Base-by-base conservation (phyloP, 257 asterid species). In the Mitragyna speciosa region DNA sequence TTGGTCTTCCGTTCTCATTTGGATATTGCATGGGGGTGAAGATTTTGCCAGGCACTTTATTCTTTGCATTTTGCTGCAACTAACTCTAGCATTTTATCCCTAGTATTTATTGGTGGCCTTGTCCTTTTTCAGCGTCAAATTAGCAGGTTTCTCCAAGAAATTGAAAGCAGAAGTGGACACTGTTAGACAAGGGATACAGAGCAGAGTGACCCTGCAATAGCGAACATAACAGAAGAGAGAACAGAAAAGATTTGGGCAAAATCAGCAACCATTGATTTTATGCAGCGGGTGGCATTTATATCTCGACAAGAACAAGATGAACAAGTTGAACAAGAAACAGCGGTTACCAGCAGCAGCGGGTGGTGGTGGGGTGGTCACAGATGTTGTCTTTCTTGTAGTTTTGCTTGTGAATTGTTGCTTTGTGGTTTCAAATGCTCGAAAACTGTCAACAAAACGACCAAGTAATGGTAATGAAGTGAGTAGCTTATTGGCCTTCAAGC, bases 401-500 rank as follows among this genome's bases (percentile, higher is more conserved):
- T 56, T 90, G 61, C 59, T 90, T 49, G 26, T 87, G 84, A 73
- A 82, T 24, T 83, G 89, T 33, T 78, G 76, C 85, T 75, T 85
- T 71, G 61, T 65, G 81, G 91, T 77, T 31, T 89, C 83, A 69
- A 84, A 73, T 73, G 97, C 87, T 47, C 82, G 89, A 81, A 73
- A 61, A 61, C 73, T 87, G 47, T 73, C 85, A 58, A 48, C 76
- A 43, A 80, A 56, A 36, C 72, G 78, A 28, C 76, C 67, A 47
- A 82, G 16, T 64, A 51, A 15, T 69, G 78, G 72, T 74, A 84
- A 84, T 73, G 94, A 94, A 79, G 89, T 65, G 36, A 72, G 65
- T 77, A 83, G 51, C 22, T 85, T 95, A 56, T 43, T 91, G 70
- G 88, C 92, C 73, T 95, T 95, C 85, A 95, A 86, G 85, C 36